Conservation (phyloP, 352 stramenopile genomes). For the Pythium periplocum region DNA sequence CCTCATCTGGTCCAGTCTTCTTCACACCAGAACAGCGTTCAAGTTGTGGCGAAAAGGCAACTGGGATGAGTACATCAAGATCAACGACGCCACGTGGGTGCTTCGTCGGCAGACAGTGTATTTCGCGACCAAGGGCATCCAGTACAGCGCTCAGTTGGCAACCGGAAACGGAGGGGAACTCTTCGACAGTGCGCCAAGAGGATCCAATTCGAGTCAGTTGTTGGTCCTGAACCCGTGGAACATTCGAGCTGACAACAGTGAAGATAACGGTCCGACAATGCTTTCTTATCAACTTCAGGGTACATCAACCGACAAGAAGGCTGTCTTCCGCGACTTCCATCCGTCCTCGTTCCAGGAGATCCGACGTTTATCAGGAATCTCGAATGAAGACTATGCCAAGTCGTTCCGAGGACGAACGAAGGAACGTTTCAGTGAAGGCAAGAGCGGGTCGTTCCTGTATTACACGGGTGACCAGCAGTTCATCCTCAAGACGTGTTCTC, state of each 20-base stretch:
- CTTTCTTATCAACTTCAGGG: conserved; percentile 72
- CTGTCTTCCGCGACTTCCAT: conserved; percentile 83
- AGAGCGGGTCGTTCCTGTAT: conserved; percentile 87
- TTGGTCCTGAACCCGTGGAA: conserved; percentile 70
- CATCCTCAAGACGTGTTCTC: conserved; percentile 87
- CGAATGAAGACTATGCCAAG: conserved; percentile 63
- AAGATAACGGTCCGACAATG: conserved; percentile 29
- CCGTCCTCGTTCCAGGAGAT: conserved; percentile 80
- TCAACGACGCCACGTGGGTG: conserved; percentile 83
- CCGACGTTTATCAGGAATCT: conserved; percentile 76
- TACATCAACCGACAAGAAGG: conserved; percentile 18
- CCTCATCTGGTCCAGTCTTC: conserved; percentile 65
- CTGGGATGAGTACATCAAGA: conserved; percentile 85
- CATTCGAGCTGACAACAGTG: conserved; percentile 32
- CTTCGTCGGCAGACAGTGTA: conserved; percentile 79
- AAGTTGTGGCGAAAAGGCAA: conserved; percentile 71
- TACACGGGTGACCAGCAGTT: conserved; percentile 87
- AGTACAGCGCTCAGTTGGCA: conserved; percentile 28
- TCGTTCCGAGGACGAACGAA: conserved; percentile 77
- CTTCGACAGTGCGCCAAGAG: conserved; percentile 6
- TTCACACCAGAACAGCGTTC: conserved; percentile 56
- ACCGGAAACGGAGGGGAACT: conserved; percentile 6
- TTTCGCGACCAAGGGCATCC: conserved; percentile 80
- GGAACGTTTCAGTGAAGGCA: conserved; percentile 87
- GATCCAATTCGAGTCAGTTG: conserved; percentile 56